Evolutionary conservation across 306 rosid genomes (phyloP).

Genomic region (Lablab purpureus): DNA sequence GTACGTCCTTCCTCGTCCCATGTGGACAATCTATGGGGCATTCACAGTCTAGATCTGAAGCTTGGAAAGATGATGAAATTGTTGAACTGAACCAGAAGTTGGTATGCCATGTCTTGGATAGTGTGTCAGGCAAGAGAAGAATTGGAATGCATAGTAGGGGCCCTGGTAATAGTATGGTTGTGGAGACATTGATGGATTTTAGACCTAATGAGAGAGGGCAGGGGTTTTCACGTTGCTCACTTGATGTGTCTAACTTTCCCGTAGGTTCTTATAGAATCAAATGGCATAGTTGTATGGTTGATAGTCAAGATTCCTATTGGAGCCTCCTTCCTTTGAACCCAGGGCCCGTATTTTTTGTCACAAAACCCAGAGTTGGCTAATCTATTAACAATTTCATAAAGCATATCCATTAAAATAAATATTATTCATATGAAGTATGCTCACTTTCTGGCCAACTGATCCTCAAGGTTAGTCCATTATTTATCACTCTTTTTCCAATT

Average conservation of each 20-base stretch:
- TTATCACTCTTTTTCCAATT: not conserved
- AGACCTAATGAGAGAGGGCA: conserved; percentile 65
- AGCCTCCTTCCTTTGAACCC: conserved; percentile 64
- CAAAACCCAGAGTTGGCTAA: conserved; percentile 38
- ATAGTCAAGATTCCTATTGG: conserved; percentile 58
- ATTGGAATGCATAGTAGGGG: conserved; percentile 22
- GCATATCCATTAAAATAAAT: not conserved
- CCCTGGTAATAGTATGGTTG: conserved; percentile 28
- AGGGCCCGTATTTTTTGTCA: conserved; percentile 63
- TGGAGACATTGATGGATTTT: conserved; percentile 48
- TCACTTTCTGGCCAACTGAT: conserved; percentile 3
- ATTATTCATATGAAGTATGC: not conserved
- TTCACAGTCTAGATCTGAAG: not conserved
- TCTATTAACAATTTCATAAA: not conserved
- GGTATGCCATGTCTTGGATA: conserved; percentile 49
- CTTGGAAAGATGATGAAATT: conserved; percentile 27
- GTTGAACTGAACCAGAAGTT: conserved; percentile 31
- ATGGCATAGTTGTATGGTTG: conserved; percentile 70
- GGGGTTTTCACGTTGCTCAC: conserved; percentile 73
- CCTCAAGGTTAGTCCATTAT: not conserved
- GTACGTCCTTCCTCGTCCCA: not conserved
- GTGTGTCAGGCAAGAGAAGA: conserved; percentile 8
- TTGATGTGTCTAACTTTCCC: conserved; percentile 67
- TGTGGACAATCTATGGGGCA: not conserved
- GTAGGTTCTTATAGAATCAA: conserved; percentile 66